Percentiles rank a stretch among this genome's conserved stretches.
These are phyloP conservation scores for Ogataea pini DNA, from an alignment of 805 yeast species.

Conservation along the genomic window DNA sequence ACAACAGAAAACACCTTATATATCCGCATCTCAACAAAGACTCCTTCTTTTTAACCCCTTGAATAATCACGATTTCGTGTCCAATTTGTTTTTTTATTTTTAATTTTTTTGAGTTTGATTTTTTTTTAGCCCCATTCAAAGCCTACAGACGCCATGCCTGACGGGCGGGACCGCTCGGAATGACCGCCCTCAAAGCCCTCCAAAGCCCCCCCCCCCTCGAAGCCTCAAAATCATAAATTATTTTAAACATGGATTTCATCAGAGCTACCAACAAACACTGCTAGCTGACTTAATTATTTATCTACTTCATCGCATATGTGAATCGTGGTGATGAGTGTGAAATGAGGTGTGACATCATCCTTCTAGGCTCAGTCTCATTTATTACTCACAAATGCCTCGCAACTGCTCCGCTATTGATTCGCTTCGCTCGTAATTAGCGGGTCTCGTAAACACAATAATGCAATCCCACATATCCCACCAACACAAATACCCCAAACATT, in stretches of 20 bases:
- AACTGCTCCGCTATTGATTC: too few species aligned
- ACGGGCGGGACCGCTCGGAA: not conserved
- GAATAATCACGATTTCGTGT: not conserved
- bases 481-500: constrained; percentile 58
- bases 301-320: too few species aligned
- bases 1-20: not conserved
- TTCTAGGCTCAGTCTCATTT: too few species aligned
- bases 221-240: too few species aligned
- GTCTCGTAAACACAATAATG: constrained; percentile 75
- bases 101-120: not conserved
- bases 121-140: not conserved
- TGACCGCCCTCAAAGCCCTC: not conserved
- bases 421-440: too few species aligned
- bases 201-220: not conserved
- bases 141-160: not conserved
- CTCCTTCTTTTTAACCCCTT: not conserved
- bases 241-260: too few species aligned
- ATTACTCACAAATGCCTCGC: too few species aligned
- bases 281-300: too few species aligned
- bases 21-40: not conserved
- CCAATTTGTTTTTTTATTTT: not conserved
- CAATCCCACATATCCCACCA: constrained; percentile 73
- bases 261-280: too few species aligned
- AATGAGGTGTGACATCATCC: too few species aligned
- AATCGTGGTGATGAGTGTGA: too few species aligned